Evolutionary conservation across 352 stramenopile genomes (phyloP), one percentile per base, ranked within the genome.

Genomic region (Pythium plurisporium): DNA sequence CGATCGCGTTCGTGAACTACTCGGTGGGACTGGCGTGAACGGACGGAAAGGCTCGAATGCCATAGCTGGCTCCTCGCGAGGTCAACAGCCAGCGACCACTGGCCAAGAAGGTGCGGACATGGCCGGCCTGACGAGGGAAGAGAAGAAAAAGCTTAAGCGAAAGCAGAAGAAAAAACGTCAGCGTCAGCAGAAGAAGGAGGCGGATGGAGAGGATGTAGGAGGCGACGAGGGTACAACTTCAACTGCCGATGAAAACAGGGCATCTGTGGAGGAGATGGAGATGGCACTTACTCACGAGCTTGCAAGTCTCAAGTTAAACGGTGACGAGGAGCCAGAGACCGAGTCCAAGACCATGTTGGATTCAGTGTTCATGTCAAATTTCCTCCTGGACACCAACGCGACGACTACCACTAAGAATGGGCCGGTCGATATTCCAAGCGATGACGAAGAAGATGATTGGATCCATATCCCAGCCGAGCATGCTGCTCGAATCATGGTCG

Each of bases 131-230:
- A 85, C 79, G 6, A 77, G 81, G 33, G 91, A 97, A 23, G 95
- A 98, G 27, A 85, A 96, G 64, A 98, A 98, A 64, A 89, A 87
- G 50, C 71, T 98, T 29, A 98, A 96, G 68, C 96, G 96, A 55
- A 91, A 92, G 65, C 76, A 98, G 12, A 98, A 95, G 66, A 96
- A 96, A 55, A 91, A 92, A 65, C 79, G 98, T 7, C 98, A 65
- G 41, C 54, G 55, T 57, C 95, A 98, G 57, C 90, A 98, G 74
- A 97, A 98, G 56, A 94, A 90, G 44, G 70, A 83, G 50, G 59
- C 73, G 57, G 59, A 50, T 14, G 64, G 61, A 6, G 30, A 59
- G 1, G 47, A 55, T 10, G 51, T 43, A 19, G 41, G 46, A 9
- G 48, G 66, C 9, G 56, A 67, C 14, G 62, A 47, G 40, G 50